phyloP scores from a whole-genome alignment of 306 rosid species.

The Begonia masoniana region DNA sequence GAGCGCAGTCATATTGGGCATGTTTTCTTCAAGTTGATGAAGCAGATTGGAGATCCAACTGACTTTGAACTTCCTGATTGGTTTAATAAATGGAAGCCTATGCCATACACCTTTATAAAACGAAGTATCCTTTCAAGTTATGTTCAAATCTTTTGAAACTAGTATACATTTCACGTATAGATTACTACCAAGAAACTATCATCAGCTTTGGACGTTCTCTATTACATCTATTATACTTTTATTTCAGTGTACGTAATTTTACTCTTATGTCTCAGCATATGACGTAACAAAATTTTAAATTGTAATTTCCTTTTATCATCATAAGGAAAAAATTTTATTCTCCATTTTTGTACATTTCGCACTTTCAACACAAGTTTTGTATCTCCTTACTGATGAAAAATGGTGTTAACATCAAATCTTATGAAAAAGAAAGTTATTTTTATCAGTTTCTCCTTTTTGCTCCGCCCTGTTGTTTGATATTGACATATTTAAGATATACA shows the following conservation, averaged over 20 bases:
- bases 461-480: conserved; percentile 22
- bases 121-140: conserved; percentile 75
- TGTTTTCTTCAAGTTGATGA: conserved; percentile 63
- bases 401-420: too few species aligned
- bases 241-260: too few species aligned
- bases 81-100: conserved; percentile 41
- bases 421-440: too few species aligned
- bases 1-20: conserved; percentile 35
- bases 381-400: too few species aligned
- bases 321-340: not conserved
- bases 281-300: too few species aligned
- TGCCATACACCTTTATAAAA: conserved; percentile 53
- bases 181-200: too few species aligned
- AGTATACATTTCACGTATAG: not conserved
- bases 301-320: too few species aligned
- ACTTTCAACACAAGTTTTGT: too few species aligned
- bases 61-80: conserved; percentile 87
- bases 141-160: not conserved
- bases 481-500: conserved; percentile 64
- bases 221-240: too few species aligned
- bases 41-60: conserved; percentile 53
- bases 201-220: too few species aligned
- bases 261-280: too few species aligned
- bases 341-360: not conserved
- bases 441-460: conserved; percentile 3